These are phyloP conservation scores for Fusarium fujikuroi DNA, from an alignment of 2,329 filamentous ascomycete genomes.

Conservation along the genomic window DNA sequence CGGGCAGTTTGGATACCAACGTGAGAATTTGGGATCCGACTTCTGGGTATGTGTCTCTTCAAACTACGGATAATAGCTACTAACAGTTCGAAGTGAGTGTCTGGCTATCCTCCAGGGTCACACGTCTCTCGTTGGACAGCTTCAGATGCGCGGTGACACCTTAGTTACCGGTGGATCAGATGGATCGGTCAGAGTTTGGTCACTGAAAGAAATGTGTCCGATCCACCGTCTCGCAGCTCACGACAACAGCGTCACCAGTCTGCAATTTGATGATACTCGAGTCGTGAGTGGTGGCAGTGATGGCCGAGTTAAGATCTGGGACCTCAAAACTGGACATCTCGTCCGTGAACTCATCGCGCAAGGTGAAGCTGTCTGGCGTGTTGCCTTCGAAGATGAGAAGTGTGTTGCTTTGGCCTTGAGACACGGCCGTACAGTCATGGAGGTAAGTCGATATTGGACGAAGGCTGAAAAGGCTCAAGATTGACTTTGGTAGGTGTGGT, in stretches of 20 bases:
- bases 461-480: background rate
- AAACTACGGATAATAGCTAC: conserved; percentile 33
- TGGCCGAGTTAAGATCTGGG: conserved; percentile 98
- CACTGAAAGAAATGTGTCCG: conserved; percentile 85
- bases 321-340: conserved; percentile 88
- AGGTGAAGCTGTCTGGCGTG: conserved; percentile 95
- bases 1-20: conserved; percentile 94
- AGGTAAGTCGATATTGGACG: conserved; percentile 70
- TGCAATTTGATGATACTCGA: conserved; percentile 95
- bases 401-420: conserved; percentile 94
- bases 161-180: conserved; percentile 96
- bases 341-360: conserved; percentile 92
- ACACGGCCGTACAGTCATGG: conserved; percentile 91
- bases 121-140: conserved; percentile 93
- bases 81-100: conserved; percentile 69
- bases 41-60: conserved; percentile 73
- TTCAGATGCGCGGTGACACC: conserved; percentile 95
- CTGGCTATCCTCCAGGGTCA: conserved; percentile 95
- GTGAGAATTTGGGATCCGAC: conserved; percentile 96
- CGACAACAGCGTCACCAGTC: conserved; percentile 96
- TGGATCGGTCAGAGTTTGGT: conserved; percentile 96
- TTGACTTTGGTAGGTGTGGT: conserved; percentile 79
- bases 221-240: conserved; percentile 96
- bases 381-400: conserved; percentile 98
- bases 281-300: conserved; percentile 97